These are phyloP conservation scores for Cymodocea nodosa DNA, from an alignment of 116 monocot species.

Conservation along the genomic window DNA sequence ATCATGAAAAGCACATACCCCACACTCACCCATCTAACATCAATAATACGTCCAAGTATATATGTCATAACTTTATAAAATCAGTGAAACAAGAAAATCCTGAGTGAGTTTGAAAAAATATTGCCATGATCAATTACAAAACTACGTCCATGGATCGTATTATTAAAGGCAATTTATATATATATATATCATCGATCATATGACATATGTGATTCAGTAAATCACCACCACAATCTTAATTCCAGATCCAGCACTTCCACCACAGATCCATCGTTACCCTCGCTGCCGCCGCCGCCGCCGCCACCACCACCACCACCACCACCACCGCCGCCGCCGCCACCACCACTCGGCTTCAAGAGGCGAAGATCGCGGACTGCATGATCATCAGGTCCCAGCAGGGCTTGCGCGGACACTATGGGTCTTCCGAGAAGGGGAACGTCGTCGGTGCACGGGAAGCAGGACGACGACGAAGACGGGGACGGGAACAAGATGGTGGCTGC, in stretches of 20 bases:
- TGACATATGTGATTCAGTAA: background rate
- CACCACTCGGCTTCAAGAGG: background rate
- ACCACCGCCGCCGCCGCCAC: background rate
- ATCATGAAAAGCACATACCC: too few species aligned
- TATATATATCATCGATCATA: too few species aligned
- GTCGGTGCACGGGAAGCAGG: background rate
- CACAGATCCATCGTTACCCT: conserved; percentile 2
- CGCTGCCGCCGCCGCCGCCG: background rate
- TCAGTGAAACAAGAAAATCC: background rate
- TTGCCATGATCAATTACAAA: background rate
- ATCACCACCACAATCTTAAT: conserved; percentile 4
- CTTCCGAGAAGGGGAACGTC: background rate
- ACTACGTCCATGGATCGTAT: too few species aligned
- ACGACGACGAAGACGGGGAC: too few species aligned
- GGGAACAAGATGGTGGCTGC: background rate
- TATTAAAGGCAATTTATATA: too few species aligned
- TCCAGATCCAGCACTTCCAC: conserved; percentile 5
- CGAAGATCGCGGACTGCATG: background rate
- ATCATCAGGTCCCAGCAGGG: background rate
- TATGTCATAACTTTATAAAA: too few species aligned
- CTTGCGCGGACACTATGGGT: background rate
- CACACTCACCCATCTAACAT: too few species aligned
- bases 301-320: too few species aligned
- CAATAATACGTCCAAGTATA: too few species aligned
- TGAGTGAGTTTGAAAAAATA: too few species aligned